Evolutionary conservation across 345 rosid genomes (phyloP), one percentile per base, ranked within the genome.

Genomic region (Camelina hispida): DNA sequence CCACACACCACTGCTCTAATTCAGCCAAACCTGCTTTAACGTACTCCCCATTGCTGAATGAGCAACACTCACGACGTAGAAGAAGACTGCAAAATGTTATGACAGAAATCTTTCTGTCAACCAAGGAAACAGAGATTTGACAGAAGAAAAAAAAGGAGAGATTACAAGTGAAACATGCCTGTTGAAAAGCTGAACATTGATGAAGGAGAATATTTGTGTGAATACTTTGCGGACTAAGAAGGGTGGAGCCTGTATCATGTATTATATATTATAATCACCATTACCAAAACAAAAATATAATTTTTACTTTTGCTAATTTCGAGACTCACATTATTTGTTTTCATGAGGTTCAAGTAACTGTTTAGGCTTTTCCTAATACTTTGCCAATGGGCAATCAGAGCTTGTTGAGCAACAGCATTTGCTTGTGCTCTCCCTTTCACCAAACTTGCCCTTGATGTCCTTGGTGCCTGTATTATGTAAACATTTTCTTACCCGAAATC

Each of bases 361-460:
- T 89, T 87, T 72, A 95, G 76, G 85, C 96, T 95, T 85, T 88
- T 91, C 79, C 90, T 96, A 50, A 95, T 95, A 77, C 96, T 92
- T 83, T 87, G 96, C 98, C 99, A 95, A 76, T 95, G 97, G 48
- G 97, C 99, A 78, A 92, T 92, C 72, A 95, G 81, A 81, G 96
- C 98, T 85, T 90, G 91, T 84, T 93, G 99, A 77, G 97, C 98
- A 81, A 85, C 94, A 68, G 94, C 97, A 83, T 90, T 95, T 61
- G 98, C 92, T 77, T 95, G 97, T 77, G 97, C 83, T 67, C 97
- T 97, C 34, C 99, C 99, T 82, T 92, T 95, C 68, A 90, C 91
- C 77, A 95, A 80, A 83, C 99, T 90, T 76, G 90, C 96, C 71
- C 99, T 85, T 59, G 99, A 92, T 58, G 86, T 88, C 80, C 98